phyloP scores from a whole-genome alignment of 2,329 filamentous ascomycete genomes.

The Penicillium fuscoglaucum region DNA sequence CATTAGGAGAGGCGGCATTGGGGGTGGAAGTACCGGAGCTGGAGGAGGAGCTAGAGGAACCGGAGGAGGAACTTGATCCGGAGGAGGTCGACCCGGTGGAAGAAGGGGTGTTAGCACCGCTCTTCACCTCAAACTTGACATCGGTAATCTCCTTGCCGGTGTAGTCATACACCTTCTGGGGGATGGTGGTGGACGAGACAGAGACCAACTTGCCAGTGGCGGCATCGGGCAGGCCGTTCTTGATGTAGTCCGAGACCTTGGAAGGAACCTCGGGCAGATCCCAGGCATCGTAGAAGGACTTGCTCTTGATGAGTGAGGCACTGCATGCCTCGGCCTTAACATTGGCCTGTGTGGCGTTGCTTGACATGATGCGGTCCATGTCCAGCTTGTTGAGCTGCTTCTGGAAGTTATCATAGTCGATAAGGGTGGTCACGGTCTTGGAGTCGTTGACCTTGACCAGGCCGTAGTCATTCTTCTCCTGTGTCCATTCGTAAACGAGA shows the following conservation, averaged over 20 bases:
- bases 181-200: constrained; percentile 58
- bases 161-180: constrained; percentile 57
- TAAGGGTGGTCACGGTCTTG: constrained; percentile 58
- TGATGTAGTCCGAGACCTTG: constrained; percentile 70
- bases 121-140: constrained; percentile 59
- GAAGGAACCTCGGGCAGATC: constrained; percentile 68
- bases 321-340: constrained; percentile 65
- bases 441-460: constrained; percentile 64
- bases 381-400: constrained; percentile 74
- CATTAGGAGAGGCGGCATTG: constrained; percentile 26
- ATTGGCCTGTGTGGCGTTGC: constrained; percentile 58
- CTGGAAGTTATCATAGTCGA: constrained; percentile 73
- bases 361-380: constrained; percentile 64
- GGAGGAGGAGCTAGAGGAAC: neutral
- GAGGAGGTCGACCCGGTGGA: constrained; percentile 8
- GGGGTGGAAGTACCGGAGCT: constrained; percentile 1
- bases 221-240: constrained; percentile 68
- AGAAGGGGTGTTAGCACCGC: constrained; percentile 55
- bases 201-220: constrained; percentile 64
- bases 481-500: constrained; percentile 53
- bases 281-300: constrained; percentile 75
- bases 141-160: constrained; percentile 61
- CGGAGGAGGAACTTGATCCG: neutral
- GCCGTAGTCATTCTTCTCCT: constrained; percentile 51
- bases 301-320: constrained; percentile 63